Evolutionary conservation across 306 rosid species (phyloP), one percentile per base, ranked within the genome.

Genomic region (Delonix regia): DNA sequence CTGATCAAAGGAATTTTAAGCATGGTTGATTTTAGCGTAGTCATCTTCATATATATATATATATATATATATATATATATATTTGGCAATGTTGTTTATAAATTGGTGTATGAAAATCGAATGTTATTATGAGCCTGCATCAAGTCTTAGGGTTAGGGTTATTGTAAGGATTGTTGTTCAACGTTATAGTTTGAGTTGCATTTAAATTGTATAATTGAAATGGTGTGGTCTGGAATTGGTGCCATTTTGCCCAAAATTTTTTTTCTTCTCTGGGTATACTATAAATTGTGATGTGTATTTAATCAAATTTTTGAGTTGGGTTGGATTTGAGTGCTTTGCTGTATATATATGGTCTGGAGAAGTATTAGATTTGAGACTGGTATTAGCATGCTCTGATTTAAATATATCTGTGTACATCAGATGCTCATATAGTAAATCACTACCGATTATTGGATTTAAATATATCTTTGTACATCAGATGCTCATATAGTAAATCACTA

Each of bases 81-180:
- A 62, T 76, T 27, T 53, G 33, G 28, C 44, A 24, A n/a, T 59
- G 11, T 67, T 53, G 49, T 49, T 67, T 19, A 16, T 48, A 7
- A 36, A 7, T 36, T 55, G 4, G 24, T 75, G 73, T 59, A 27
- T 69, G 45, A 53, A 63, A 42, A 52, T 51, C 48, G 44, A 76
- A 56, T 56, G 27, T 11, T 56, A 7, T 57, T 12, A 25, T 65
- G 9, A 2, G 55, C 4, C 11, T 6, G 59, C 42, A 60, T 49
- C 30, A 16, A 19, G 73, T 28, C 73, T 78, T 91, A 87, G 93
- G 96, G 90, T 86, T 89, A 91, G 97, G 94, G 92, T 85, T 89
- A 86, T 78, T 81, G 82, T 66, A 63, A 59, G 60, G 39, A 11
- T 68, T 57, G 52, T 67, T 63, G 66, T 70, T 15, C 28, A 59